These are phyloP conservation scores for Debaryomyces hansenii DNA, from an alignment of 805 yeast genomes.

Conservation along the genomic window DNA sequence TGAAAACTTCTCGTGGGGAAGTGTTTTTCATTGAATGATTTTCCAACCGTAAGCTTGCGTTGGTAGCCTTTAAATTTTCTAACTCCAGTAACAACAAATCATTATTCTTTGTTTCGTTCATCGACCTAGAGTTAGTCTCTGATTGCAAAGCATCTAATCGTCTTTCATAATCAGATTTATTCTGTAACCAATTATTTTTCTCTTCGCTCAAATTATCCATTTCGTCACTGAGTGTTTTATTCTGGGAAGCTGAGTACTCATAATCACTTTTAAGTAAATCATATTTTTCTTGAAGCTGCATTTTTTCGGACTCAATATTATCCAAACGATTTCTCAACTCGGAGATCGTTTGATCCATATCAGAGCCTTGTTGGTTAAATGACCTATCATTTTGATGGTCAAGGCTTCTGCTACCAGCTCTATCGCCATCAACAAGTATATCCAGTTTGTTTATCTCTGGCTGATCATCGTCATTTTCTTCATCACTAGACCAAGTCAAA, in stretches of 20 bases:
- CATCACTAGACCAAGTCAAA: slow-evolving; percentile 87
- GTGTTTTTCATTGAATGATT: slow-evolving; percentile 35
- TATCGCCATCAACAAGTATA: slow-evolving; percentile 6
- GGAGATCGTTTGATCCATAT: slow-evolving; percentile 48
- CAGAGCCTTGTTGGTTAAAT: slow-evolving; percentile 22
- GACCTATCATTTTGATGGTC: background rate
- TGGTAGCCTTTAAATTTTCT: slow-evolving; percentile 27
- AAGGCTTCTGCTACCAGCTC: background rate
- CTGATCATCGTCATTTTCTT: slow-evolving; percentile 47
- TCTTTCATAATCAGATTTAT: background rate
- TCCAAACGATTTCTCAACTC: slow-evolving; percentile 16
- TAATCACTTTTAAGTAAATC: slow-evolving; percentile 22
- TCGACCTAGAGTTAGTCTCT: background rate
- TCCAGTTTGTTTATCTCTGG: slow-evolving; percentile 4
- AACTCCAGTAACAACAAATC: slow-evolving; percentile 20
- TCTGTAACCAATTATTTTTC: slow-evolving; percentile 5
- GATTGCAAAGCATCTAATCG: background rate
- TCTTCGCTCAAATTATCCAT: slow-evolving; percentile 19
- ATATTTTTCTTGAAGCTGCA: slow-evolving; percentile 14
- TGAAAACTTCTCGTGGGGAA: slow-evolving; percentile 8
- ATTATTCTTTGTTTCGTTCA: background rate
- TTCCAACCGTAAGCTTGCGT: slow-evolving; percentile 37
- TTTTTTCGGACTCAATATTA: slow-evolving; percentile 16
- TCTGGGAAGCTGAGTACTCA: slow-evolving; percentile 18
- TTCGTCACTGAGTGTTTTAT: slow-evolving; percentile 18